phyloP scores from a whole-genome alignment of 768 basidiomycete genomes.

The Scleroderma bovista region DNA sequence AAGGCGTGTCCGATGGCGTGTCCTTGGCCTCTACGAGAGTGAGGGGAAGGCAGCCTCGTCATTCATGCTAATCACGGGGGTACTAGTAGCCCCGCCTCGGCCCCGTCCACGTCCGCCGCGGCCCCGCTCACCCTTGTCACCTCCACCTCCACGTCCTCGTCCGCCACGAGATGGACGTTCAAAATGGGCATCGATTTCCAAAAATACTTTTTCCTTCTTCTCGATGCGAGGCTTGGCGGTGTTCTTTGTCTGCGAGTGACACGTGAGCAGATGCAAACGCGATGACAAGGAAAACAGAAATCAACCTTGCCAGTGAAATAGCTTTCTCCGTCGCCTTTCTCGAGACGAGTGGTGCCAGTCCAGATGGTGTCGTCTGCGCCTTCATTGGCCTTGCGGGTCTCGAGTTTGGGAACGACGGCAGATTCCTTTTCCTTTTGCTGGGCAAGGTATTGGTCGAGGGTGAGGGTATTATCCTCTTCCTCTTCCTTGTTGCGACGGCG shows the following conservation, averaged over 20 bases:
- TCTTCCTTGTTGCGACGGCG: constrained; percentile 54
- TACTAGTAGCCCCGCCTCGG: constrained; percentile 37
- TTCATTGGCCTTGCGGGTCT: constrained; percentile 73
- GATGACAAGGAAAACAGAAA: constrained; percentile 1
- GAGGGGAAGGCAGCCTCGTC: constrained; percentile 90
- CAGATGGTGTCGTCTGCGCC: constrained; percentile 64
- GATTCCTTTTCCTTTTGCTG: constrained; percentile 63
- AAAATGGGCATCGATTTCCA: constrained; percentile 90
- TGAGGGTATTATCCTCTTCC: constrained; percentile 91
- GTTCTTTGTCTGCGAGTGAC: constrained; percentile 48
- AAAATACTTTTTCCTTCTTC: constrained; percentile 87
- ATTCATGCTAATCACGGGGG: constrained; percentile 57
- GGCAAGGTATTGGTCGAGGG: constrained; percentile 89
- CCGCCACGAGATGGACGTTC: constrained; percentile 73
- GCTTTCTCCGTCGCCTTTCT: constrained; percentile 60
- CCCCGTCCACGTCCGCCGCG: constrained; percentile 40
- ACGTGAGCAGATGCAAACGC: constrained; percentile 3
- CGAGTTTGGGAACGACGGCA: constrained; percentile 67
- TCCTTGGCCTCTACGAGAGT: constrained; percentile 42
- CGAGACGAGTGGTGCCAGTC: constrained; percentile 64
- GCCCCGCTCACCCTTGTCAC: constrained; percentile 41
- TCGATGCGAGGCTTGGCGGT: constrained; percentile 63
- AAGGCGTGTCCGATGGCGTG: constrained; percentile 4
- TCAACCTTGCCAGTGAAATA: constrained; percentile 91
- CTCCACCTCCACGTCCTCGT: constrained; percentile 42